Percentiles rank a stretch among this genome's conserved stretches.
Evolutionary conservation across 2,329 filamentous ascomycete species (phyloP).

Genomic region (Fusarium napiforme): DNA sequence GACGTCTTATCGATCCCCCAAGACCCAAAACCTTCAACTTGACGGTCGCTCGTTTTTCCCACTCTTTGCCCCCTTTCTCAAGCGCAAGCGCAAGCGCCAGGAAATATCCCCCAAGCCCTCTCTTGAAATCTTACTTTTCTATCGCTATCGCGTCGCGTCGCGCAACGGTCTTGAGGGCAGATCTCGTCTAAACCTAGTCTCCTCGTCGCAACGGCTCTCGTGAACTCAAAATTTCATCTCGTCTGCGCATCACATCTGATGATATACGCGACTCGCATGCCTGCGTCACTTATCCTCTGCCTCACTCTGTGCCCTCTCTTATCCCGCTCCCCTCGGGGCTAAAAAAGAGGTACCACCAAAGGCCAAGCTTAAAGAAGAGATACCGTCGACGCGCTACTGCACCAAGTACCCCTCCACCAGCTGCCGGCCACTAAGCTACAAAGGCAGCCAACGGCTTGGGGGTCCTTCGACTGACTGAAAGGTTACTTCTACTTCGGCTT

Average conservation of each 20-base stretch:
- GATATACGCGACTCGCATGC: constrained; percentile 26
- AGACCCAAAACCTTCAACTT: constrained; percentile 3
- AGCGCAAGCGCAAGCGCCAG: constrained; percentile 28
- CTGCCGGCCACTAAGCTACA: constrained; percentile 35
- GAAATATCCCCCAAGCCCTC: not conserved
- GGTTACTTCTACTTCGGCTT: constrained; percentile 20
- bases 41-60: constrained; percentile 10
- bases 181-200: not conserved
- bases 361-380: constrained; percentile 24
- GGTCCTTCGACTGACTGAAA: constrained; percentile 26
- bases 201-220: constrained; percentile 12
- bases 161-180: constrained; percentile 9
- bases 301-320: constrained; percentile 6
- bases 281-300: constrained; percentile 13
- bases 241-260: constrained; percentile 3
- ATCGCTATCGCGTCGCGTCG: constrained; percentile 28
- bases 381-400: constrained; percentile 35
- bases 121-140: constrained; percentile 1
- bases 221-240: not conserved
- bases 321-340: constrained; percentile 30
- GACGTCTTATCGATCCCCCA: constrained; percentile 33
- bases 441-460: constrained; percentile 34
- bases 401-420: constrained; percentile 31
- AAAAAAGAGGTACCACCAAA: constrained; percentile 27
- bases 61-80: not conserved